Conservation (phyloP, 768 basidiomycete species). For the Erythrobasidium yunnanense region DNA sequence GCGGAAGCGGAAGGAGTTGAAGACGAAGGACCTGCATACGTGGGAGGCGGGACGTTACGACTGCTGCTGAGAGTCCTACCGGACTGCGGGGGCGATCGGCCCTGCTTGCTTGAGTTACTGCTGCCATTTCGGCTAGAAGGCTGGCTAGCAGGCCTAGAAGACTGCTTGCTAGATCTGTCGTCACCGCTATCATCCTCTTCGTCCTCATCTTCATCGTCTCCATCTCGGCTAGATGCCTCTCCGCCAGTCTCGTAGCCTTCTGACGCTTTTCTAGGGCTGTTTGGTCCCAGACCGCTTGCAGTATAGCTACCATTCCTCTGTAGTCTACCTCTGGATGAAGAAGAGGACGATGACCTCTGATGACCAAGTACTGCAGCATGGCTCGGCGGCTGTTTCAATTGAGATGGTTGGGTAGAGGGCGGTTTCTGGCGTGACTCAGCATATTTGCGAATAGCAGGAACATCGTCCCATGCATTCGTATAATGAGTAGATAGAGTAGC, state of each 20-base stretch:
- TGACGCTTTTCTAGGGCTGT: too few relatives aligned
- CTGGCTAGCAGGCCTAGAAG: too few relatives aligned
- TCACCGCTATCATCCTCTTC: conserved; percentile 20
- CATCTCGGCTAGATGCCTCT: conserved; percentile 6
- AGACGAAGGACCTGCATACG: too few relatives aligned
- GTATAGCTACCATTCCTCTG: conserved; percentile 30
- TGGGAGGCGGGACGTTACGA: too few relatives aligned
- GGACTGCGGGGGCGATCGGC: too few relatives aligned
- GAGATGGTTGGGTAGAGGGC: not conserved
- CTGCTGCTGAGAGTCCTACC: too few relatives aligned
- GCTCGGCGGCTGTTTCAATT: not conserved
- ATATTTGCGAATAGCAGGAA: conserved; percentile 69
- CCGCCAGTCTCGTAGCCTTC: not conserved
- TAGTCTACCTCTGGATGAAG: not conserved
- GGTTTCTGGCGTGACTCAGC: conserved; percentile 43
- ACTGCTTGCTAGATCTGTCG: too few relatives aligned
- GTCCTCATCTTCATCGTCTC: conserved; percentile 33
- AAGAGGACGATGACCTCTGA: not conserved
- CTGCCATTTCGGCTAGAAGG: too few relatives aligned
- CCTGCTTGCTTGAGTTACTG: too few relatives aligned
- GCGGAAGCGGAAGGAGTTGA: too few relatives aligned
- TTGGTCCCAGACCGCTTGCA: conserved; percentile 21
- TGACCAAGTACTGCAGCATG: not conserved
- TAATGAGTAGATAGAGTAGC: conserved; percentile 56
- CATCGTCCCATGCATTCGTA: conserved; percentile 72